Conservation (phyloP, 139 green algal species). For the Chlorella vulgaris region DNA sequence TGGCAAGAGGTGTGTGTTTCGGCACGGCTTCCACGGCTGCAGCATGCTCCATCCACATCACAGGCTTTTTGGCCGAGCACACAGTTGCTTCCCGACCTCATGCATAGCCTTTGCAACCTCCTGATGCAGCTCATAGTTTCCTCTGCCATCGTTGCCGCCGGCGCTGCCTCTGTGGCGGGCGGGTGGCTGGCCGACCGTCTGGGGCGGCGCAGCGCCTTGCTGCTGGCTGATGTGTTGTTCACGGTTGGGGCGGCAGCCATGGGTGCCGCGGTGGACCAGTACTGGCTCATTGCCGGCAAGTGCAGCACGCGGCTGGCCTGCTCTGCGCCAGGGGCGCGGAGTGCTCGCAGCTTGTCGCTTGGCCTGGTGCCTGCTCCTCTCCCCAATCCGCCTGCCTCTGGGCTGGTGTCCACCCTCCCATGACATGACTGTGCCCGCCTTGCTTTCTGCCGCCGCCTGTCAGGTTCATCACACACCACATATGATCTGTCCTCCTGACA, state of each 20-base stretch:
- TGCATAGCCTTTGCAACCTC: no score
- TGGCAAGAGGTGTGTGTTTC: constrained; percentile 20
- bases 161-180: constrained; percentile 50
- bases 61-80: no score
- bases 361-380: no score
- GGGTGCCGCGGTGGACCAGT: constrained; percentile 32
- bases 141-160: constrained; percentile 55
- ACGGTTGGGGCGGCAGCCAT: constrained; percentile 48
- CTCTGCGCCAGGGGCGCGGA: no score
- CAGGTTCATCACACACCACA: no score
- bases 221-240: constrained; percentile 63
- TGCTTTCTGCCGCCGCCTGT: no score
- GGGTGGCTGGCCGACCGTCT: constrained; percentile 57
- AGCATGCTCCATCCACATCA: not conserved
- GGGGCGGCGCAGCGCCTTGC: constrained; percentile 41
- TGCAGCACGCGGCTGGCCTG: not conserved
- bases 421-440: no score
- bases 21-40: not conserved
- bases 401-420: no score
- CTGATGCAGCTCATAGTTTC: constrained; percentile 63
- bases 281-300: constrained; percentile 47
- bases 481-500: no score
- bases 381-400: no score
- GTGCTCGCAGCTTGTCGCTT: no score
- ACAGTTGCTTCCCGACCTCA: no score